Conservation (phyloP, 1,139 yeast genomes). For the Debaryomyces subglobosus region DNA sequence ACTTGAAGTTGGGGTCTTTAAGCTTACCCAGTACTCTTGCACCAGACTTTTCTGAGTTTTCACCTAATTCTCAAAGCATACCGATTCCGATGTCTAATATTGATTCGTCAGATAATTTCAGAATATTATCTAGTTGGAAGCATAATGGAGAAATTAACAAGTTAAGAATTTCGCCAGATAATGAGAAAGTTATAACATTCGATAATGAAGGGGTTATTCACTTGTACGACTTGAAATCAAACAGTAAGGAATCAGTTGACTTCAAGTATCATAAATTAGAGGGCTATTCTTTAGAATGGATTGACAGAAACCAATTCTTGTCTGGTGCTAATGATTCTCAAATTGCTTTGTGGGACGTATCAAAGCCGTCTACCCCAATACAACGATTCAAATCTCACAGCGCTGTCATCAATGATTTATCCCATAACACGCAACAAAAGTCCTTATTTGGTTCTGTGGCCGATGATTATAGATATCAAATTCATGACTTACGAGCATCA, state of each 20-base stretch:
- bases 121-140: conserved; percentile 47
- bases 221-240: conserved; percentile 34
- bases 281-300: conserved; percentile 77
- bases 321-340: conserved; percentile 71
- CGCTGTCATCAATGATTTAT: conserved; percentile 57
- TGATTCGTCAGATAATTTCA: conserved; percentile 29
- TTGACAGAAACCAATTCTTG: conserved; percentile 47
- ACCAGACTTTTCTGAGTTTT: conserved; percentile 30
- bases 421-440: conserved; percentile 52
- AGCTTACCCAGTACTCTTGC: conserved; percentile 55
- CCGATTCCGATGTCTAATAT: conserved; percentile 28
- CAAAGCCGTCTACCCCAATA: conserved; percentile 45
- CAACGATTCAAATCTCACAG: conserved; percentile 49
- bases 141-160: conserved; percentile 60
- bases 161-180: conserved; percentile 39
- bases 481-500: conserved; percentile 63
- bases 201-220: conserved; percentile 54
- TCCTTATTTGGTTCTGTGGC: conserved; percentile 69
- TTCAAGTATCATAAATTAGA: conserved; percentile 65
- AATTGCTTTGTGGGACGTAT: conserved; percentile 71
- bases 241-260: conserved; percentile 28
- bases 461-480: conserved; percentile 67
- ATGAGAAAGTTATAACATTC: conserved; percentile 48
- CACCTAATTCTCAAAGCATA: conserved; percentile 23
- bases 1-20: conserved; percentile 49